Evolutionary conservation across 805 yeast genomes (phyloP), one percentile per base, ranked within the genome.

Genomic region (Starmerella vitae): DNA sequence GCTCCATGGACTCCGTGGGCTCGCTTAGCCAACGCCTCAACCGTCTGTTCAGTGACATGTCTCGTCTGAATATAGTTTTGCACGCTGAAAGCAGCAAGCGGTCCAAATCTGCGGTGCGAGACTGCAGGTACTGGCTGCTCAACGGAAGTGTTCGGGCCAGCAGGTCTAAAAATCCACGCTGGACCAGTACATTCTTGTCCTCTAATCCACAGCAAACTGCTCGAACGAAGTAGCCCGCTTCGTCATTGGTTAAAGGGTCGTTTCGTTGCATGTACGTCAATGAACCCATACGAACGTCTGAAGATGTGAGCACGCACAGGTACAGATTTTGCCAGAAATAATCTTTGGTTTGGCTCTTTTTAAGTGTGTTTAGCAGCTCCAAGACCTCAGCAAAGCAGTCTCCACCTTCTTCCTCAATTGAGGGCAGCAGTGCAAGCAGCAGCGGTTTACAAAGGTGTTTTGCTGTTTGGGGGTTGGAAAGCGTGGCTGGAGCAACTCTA

Each of bases 21-120:
- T 97, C 96, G 21, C 88, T 59, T 6, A 91, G 62, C 93, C 95
- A 91, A 43, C 70, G 76, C 95, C 97, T 86, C 17, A 91, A 66
- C 51, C 99, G 70, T 58, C 98, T 69, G 57, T 91, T 91, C 43
- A 91, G 67, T 7, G 96, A 84, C 95, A 91, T 84, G 58, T 91
- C 99, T 49, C 76, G 77, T 33, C 78, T 73, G 32, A 84, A 62
- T 2, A 91, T 78, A 0, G 86, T 75, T 4, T 32, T 32, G 9
- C 67, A 59, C 20, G 84, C 70, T 28, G 85, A 77, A 8, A 74
- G 65, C 58, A 77, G 63, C 14, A 84, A 56, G 44, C 71, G 69
- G 34, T 71, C 68, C 50, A 84, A 94, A 5, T 65, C 60, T 0
- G 59, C 50, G 1, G 72, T 58, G 62, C 9, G 74, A 44, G 2